Evolutionary conservation across 1,139 yeast species (phyloP).

Genomic region (Yamadazyma trypodendri): DNA sequence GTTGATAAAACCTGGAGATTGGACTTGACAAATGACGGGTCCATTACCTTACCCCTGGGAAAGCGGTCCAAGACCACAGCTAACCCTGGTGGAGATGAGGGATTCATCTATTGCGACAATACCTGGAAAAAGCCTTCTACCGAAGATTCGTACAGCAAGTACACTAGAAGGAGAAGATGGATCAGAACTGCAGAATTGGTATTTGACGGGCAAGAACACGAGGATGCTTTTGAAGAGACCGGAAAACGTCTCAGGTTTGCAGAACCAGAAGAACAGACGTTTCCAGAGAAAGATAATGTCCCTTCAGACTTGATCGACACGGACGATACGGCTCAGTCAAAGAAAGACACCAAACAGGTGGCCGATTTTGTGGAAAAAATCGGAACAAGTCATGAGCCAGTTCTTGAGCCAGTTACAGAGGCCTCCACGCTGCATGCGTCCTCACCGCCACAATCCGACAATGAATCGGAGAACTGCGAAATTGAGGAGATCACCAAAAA

Average conservation of each 20-base stretch:
- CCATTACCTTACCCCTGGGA: constrained; percentile 65
- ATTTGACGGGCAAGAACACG: constrained; percentile 18
- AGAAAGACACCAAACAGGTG: constrained; percentile 24
- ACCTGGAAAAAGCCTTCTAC: constrained; percentile 92
- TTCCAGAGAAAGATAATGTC: neutral
- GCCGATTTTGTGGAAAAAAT: constrained; percentile 13
- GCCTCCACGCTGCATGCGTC: too few relatives aligned
- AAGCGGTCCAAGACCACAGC: constrained; percentile 69
- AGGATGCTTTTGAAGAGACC: constrained; percentile 12
- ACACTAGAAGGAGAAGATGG: constrained; percentile 95
- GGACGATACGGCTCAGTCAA: constrained; percentile 4
- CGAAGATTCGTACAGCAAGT: constrained; percentile 85
- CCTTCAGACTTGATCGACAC: constrained; percentile 6
- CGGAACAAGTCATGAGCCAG: constrained; percentile 5
- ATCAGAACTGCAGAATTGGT: constrained; percentile 88
- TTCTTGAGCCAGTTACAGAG: too few relatives aligned
- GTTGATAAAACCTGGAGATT: constrained; percentile 89
- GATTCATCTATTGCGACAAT: constrained; percentile 84
- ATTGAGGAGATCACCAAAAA: constrained; percentile 13
- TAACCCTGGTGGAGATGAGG: constrained; percentile 78
- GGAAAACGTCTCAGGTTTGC: constrained; percentile 38
- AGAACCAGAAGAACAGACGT: constrained; percentile 19
- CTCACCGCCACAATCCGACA: too few relatives aligned
- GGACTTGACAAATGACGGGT: constrained; percentile 86
- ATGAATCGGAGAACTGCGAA: constrained; percentile 7